Evolutionary conservation across 345 rosid species (phyloP), one percentile per base, ranked within the genome.

Genomic region (Gossypium rotundifolium): DNA sequence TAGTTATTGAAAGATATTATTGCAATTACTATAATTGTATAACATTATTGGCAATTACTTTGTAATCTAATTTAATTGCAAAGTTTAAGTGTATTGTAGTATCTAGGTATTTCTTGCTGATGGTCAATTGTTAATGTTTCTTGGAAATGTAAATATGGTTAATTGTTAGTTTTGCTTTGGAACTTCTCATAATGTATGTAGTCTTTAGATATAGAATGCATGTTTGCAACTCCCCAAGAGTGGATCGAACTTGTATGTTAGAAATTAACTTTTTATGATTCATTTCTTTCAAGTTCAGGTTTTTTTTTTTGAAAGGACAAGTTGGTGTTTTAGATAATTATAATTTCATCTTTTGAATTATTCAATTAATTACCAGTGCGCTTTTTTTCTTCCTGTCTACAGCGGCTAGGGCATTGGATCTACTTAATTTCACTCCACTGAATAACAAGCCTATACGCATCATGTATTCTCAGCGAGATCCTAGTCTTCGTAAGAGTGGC

Each of bases 381-480:
- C 33, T 70, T 64, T 57, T 22, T 3, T 73, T 38, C 0, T 74
- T 22, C 13, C 52, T 71, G 14, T 84, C 67, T 45, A 58, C 93
- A 94, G 98, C 98, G 70, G 89, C 89, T 1, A 91, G 85, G 83
- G 98, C 98, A 66, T 22, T 94, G 87, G 94, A 91, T 67, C 46
- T 83, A 20, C 83, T 94, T 80, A 94, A 94, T 75, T 94, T 93
- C 77, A 80, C 94, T 75, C 83, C 87, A 29, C 78, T 93, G 7
- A 92, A 90, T 77, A 89, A 85, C 69, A 90, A 79, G 80, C 80
- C 91, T 48, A 90, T 94, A 27, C 85, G 98, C 38, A 81, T 94
- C 68, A 91, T 93, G 98, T 91, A 89, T 80, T 94, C 99, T 27
- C 98, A 88, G 74, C 91, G 98, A 58, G 97, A 95, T 76, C 98